phyloP scores from a whole-genome alignment of 768 basidiomycete genomes.

The Tulasnella sp. region DNA sequence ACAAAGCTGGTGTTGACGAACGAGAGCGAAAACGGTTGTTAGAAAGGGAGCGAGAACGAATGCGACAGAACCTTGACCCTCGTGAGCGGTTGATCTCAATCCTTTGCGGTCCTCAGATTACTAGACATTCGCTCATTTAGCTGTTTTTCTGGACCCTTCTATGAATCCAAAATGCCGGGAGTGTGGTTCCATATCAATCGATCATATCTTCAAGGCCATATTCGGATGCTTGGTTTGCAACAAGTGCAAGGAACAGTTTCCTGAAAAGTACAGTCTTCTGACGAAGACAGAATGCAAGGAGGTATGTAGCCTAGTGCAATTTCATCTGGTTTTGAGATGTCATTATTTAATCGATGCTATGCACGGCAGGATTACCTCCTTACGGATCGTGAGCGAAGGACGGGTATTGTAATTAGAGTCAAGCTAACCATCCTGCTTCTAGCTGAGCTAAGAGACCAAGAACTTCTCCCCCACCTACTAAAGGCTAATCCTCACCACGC shows the following conservation, averaged over 20 bases:
- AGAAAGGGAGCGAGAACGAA: conserved; percentile 42
- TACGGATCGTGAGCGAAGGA: conserved; percentile 61
- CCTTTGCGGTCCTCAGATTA: not conserved
- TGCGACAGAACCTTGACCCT: conserved; percentile 50
- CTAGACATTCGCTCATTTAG: conserved; percentile 31
- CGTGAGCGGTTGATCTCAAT: conserved; percentile 37
- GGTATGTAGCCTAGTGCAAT: conserved; percentile 31
- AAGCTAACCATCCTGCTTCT: not conserved
- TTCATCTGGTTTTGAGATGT: too few species aligned
- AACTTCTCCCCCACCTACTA: conserved; percentile 82
- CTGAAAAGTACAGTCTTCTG: conserved; percentile 86
- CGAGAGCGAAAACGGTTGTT: conserved; percentile 69
- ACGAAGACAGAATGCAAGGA: conserved; percentile 99
- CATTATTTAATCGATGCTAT: not conserved
- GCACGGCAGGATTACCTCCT: conserved; percentile 72
- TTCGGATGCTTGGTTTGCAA: conserved; percentile 83
- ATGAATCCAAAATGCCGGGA: conserved; percentile 77
- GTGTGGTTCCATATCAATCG: conserved; percentile 82
- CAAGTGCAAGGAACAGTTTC: conserved; percentile 76
- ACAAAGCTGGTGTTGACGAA: conserved; percentile 71
- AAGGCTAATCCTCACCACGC: conserved; percentile 93
- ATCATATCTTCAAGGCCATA: conserved; percentile 65
- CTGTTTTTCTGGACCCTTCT: conserved; percentile 60
- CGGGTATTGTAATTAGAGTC: not conserved
- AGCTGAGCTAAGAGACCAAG: conserved; percentile 90